Evolutionary conservation across 345 rosid genomes (phyloP).

Genomic region (Psidium friedrichsthalianum): DNA sequence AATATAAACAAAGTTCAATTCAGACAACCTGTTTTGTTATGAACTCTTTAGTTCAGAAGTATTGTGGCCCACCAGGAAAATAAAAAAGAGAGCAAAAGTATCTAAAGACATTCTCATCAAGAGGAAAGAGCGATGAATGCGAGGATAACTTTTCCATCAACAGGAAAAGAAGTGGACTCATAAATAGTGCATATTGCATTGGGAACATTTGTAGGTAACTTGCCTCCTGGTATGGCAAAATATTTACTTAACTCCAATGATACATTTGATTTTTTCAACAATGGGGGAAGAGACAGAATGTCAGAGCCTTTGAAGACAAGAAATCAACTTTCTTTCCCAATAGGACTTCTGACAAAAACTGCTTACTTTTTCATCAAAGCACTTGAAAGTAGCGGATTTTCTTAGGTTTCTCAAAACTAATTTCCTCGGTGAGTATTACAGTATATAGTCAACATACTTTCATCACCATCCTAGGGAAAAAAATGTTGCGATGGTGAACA

Average conservation of each 20-base stretch:
- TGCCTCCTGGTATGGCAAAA: not conserved
- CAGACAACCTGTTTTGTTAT: not conserved
- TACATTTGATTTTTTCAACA: not conserved
- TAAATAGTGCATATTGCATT: not conserved
- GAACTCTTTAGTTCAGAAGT: not conserved
- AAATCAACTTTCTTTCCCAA: not conserved
- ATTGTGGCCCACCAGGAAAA: not conserved
- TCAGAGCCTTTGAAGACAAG: not conserved
- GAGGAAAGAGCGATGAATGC: not conserved
- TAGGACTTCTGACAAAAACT: not conserved
- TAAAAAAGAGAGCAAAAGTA: not conserved
- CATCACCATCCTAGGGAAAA: not conserved
- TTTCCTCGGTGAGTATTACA: not conserved
- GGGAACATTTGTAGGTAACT: not conserved
- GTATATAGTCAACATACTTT: not conserved
- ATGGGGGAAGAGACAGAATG: not conserved
- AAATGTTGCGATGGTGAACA: not conserved
- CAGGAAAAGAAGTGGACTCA: not conserved
- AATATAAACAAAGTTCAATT: not conserved
- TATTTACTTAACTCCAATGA: not conserved
- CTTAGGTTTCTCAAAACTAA: not conserved
- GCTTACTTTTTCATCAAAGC: not conserved
- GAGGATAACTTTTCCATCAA: not conserved
- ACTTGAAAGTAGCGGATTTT: not conserved
- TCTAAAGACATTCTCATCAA: not conserved